A percentile compares a stretch with the other conserved stretches of the same genome.
Evolutionary conservation across 1,284 basidiomycete species (phyloP).

Genomic region (Bjerkandera adusta): DNA sequence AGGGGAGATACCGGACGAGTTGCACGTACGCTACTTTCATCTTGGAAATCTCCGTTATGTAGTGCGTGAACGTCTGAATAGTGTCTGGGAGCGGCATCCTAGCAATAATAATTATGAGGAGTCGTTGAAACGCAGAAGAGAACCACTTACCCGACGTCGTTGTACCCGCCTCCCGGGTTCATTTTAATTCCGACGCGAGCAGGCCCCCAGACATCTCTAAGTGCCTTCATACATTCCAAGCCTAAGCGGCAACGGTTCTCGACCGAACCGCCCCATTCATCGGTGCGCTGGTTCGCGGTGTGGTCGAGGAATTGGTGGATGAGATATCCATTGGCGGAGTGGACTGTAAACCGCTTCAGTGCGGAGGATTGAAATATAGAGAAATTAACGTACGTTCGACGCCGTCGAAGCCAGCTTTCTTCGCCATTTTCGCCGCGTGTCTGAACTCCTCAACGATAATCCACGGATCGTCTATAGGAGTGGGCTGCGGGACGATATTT

Average conservation of each 20-base stretch:
- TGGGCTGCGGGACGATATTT: constrained; percentile 1
- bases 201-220: constrained; percentile 11
- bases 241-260: constrained; percentile 63
- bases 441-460: constrained; percentile 8
- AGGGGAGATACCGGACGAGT: constrained; percentile 3
- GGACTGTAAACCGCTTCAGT: constrained; percentile 1
- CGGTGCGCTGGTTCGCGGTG: constrained; percentile 61
- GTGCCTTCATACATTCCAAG: constrained; percentile 26
- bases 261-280: constrained; percentile 70
- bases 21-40: constrained; percentile 8
- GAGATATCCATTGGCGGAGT: constrained; percentile 48
- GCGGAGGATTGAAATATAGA: neutral
- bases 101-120: neutral
- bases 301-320: constrained; percentile 47
- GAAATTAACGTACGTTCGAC: constrained; percentile 9
- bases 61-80: constrained; percentile 6
- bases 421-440: constrained; percentile 11
- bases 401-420: constrained; percentile 15
- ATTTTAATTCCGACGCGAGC: constrained; percentile 12
- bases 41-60: constrained; percentile 2
- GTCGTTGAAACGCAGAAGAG: neutral
- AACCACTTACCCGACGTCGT: constrained; percentile 9
- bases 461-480: constrained; percentile 5
- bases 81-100: constrained; percentile 11
- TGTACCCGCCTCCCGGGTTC: constrained; percentile 8